Evolutionary conservation across 2,329 filamentous ascomycete genomes (phyloP), one percentile per base, ranked within the genome.

Genomic region (Ophioceras dolichostomum): DNA sequence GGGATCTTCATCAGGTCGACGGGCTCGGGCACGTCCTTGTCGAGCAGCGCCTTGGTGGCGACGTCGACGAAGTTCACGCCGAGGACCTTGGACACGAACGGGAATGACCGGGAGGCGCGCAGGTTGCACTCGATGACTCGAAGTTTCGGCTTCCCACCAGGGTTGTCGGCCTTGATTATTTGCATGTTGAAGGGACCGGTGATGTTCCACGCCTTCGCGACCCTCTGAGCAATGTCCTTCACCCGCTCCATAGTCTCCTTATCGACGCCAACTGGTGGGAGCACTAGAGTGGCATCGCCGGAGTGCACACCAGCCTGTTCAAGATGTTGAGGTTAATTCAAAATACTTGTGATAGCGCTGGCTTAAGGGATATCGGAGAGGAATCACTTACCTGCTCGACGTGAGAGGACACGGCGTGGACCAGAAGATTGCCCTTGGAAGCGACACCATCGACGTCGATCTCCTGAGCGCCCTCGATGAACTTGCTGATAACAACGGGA

Each of bases 111-210:
- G 42, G 89, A 96, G 40, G 89, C 91, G 59, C 89, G 89, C 44
- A 96, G 78, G 62, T 96, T 96, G 69, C 89, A 96, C 65, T 96
- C 89, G 45, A 96, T 96, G 53, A 96, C 89, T 71, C 95, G 95
- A 47, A 96, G 75, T 20, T 74, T 69, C 24, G 83, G 76, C 53
- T 81, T 73, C 39, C 79, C 80, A 40, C 83, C 83, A 22, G 81
- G 76, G 52, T 82, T 68, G 10, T 84, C 71, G 26, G 83, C 86
- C 68, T 94, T 94, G 73, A 98, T 98, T 66, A 98, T 96, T 58
- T 98, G 91, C 45, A 98, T 98, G 64, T 98, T 98, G 73, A 83
- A 95, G 17, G 91, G 91, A 39, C 91, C 91, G 16, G 87, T 96
- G 59, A 96, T 96, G 54, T 74, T 87, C 86, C 89, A 95, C 34